Evolutionary conservation across 192 early-diverging fungal genomes (phyloP).

Genomic region (Glomus cerebriforme): DNA sequence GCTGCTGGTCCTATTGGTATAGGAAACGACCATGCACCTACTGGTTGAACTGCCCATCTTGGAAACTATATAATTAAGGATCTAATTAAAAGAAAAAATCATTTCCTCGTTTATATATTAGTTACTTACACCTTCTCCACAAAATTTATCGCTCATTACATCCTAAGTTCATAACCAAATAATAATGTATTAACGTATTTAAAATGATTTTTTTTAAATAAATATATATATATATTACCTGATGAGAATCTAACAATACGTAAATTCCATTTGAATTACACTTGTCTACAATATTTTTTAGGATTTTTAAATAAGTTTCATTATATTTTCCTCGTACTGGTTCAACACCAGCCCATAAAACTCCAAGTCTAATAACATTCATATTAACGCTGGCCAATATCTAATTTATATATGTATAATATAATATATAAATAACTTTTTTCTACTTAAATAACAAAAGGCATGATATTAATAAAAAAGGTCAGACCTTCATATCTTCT

Average conservation of each 20-base stretch:
- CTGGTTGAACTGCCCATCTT: background rate
- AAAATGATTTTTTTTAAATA: slow-evolving; percentile 53
- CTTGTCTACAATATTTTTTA: slow-evolving; percentile 50
- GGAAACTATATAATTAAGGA: background rate
- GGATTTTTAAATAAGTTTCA: slow-evolving; percentile 55
- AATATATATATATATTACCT: slow-evolving; percentile 48
- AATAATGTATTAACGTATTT: no score
- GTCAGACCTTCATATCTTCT: slow-evolving; percentile 40
- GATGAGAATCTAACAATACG: slow-evolving; percentile 66
- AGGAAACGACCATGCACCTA: background rate
- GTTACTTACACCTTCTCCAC: slow-evolving; percentile 2
- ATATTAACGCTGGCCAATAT: slow-evolving; percentile 28
- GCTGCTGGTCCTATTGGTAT: background rate
- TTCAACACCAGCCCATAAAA: slow-evolving; percentile 67
- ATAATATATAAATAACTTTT: no score
- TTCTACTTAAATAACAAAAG: no score
- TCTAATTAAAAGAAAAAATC: background rate
- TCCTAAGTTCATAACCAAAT: slow-evolving; percentile 41
- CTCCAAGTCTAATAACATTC: slow-evolving; percentile 43
- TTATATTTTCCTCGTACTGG: slow-evolving; percentile 60
- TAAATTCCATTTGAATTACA: slow-evolving; percentile 59
- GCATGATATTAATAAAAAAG: slow-evolving; percentile 31
- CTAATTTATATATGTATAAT: background rate
- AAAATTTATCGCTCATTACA: background rate
- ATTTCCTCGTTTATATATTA: background rate